Conservation (phyloP, 108 stramenopile genomes). For the Ochromonas danica region DNA sequence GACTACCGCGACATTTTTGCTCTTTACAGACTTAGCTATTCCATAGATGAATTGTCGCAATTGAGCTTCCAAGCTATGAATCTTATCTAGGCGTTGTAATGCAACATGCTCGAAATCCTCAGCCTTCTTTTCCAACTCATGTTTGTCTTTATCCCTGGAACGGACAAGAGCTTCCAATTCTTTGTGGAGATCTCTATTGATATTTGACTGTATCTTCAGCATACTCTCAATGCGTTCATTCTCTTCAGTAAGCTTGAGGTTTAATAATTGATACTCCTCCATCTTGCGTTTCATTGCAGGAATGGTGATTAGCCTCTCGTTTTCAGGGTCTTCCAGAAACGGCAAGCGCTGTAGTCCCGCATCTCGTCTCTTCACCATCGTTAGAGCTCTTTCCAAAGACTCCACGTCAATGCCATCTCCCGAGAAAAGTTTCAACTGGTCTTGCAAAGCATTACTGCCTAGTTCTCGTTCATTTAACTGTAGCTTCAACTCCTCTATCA, state of each 20-base stretch:
- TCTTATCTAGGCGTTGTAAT: constrained; percentile 46
- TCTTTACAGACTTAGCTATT: neutral
- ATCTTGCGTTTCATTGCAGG: constrained; percentile 52
- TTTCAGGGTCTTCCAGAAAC: constrained; percentile 49
- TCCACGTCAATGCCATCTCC: constrained; percentile 58
- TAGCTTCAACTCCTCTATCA: constrained; percentile 46
- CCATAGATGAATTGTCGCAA: constrained; percentile 42
- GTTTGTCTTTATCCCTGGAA: constrained; percentile 44
- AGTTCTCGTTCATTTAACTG: constrained; percentile 42
- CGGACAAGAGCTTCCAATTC: constrained; percentile 54
- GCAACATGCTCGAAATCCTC: constrained; percentile 56
- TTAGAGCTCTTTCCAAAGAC: constrained; percentile 63
- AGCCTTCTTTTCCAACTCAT: constrained; percentile 44
- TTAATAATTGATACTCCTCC: constrained; percentile 55
- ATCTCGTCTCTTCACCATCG: constrained; percentile 48
- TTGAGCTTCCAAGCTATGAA: constrained; percentile 61
- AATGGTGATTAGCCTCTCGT: constrained; percentile 37
- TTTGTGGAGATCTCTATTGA: constrained; percentile 63
- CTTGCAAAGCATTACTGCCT: constrained; percentile 46
- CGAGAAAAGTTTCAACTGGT: constrained; percentile 48
- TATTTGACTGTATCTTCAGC: constrained; percentile 64
- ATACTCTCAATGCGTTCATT: constrained; percentile 63
- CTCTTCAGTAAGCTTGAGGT: constrained; percentile 55
- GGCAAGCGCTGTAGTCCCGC: constrained; percentile 32
- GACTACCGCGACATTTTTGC: neutral